A percentile compares a stretch with the other conserved stretches of the same genome.
These are phyloP conservation scores for Yamadazyma dendronema DNA, from an alignment of 1,139 yeast genomes.

Conservation along the genomic window DNA sequence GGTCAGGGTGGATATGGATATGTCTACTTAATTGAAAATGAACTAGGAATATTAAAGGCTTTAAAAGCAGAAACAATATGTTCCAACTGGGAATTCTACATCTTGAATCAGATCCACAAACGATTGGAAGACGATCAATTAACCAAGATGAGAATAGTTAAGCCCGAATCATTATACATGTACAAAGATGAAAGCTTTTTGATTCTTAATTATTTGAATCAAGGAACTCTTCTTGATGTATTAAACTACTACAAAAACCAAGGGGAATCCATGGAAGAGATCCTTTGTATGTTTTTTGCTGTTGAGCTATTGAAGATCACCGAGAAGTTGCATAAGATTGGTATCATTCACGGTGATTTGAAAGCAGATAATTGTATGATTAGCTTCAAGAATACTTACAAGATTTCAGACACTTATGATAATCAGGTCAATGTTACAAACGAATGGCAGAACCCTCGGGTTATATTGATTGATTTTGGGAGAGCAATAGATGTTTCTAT, in stretches of 20 bases:
- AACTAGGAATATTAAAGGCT: conserved; percentile 58
- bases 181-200: conserved; percentile 76
- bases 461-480: conserved; percentile 79
- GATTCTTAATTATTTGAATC: conserved; percentile 63
- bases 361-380: conserved; percentile 89
- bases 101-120: conserved; percentile 54
- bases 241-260: conserved; percentile 48
- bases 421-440: conserved; percentile 24
- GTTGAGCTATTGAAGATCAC: conserved; percentile 60
- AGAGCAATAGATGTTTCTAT: conserved; percentile 71
- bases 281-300: conserved; percentile 60
- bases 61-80: conserved; percentile 73
- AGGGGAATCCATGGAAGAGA: conserved; percentile 51
- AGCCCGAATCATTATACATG: conserved; percentile 51
- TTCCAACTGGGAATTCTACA: conserved; percentile 80
- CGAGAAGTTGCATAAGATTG: conserved; percentile 60
- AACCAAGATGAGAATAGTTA: conserved; percentile 25
- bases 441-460: conserved; percentile 57
- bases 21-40: conserved; percentile 73
- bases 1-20: conserved; percentile 83
- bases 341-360: conserved; percentile 81
- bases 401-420: conserved; percentile 26
- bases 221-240: conserved; percentile 77
- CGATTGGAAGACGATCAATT: conserved; percentile 20
- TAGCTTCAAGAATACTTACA: conserved; percentile 35